Conservation (phyloP, 805 yeast species). For the Yarrowia deformans region DNA sequence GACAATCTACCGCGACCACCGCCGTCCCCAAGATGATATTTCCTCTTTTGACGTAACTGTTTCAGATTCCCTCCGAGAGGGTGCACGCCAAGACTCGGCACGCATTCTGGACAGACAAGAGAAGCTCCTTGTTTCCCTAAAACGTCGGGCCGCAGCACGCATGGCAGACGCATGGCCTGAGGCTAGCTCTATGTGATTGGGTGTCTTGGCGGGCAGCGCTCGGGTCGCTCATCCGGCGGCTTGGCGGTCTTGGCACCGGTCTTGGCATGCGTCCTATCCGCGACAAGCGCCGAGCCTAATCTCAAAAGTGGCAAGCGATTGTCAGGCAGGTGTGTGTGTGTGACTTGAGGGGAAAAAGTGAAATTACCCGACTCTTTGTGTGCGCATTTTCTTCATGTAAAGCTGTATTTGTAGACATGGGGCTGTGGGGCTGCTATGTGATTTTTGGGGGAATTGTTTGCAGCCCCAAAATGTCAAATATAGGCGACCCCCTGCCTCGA, state of each 20-base stretch:
- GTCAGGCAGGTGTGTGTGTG: neutral
- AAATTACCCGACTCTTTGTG: neutral
- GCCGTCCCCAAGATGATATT: no score
- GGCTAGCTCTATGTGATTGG: slow-evolving; percentile 11
- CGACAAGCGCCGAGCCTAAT: slow-evolving; percentile 6
- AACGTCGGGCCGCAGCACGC: slow-evolving; percentile 27
- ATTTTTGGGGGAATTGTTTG: no score
- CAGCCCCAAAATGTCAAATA: neutral
- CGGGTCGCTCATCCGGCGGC: slow-evolving; percentile 26
- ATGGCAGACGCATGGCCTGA: neutral
- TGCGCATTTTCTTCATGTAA: no score
- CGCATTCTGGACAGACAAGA: neutral
- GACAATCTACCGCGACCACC: no score
- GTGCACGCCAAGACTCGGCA: slow-evolving; percentile 20
- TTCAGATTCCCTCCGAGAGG: slow-evolving; percentile 11
- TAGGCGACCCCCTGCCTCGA: slow-evolving; percentile 14
- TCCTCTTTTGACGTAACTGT: neutral
- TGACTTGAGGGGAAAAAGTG: neutral
- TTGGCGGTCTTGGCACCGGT: slow-evolving; percentile 31
- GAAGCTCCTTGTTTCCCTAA: slow-evolving; percentile 9
- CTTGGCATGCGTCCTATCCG: slow-evolving; percentile 35
- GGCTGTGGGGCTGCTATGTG: no score
- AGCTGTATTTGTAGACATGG: no score
- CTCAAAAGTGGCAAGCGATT: neutral
- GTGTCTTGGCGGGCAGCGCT: slow-evolving; percentile 33